Percentiles rank a stretch among this genome's conserved stretches.
Conservation (phyloP, 1,139 yeast species). For the Saccharomyces hybrid region DNA sequence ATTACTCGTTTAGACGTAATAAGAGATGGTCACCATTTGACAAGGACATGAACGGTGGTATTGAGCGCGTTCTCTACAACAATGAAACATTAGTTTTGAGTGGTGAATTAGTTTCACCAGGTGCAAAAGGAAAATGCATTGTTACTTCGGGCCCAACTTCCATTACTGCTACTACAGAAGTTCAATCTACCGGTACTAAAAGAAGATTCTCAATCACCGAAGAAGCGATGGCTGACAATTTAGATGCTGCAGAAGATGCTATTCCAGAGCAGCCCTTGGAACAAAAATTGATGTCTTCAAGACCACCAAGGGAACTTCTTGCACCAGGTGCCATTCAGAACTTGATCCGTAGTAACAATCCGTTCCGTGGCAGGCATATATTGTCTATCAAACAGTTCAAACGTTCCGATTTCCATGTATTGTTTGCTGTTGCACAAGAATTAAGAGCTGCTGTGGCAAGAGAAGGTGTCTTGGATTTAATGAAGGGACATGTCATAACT, state of each 20-base stretch:
- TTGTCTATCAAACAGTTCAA: conserved; percentile 81
- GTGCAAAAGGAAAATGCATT: conserved; percentile 58
- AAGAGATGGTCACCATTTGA: conserved; percentile 49
- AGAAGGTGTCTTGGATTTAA: conserved; percentile 84
- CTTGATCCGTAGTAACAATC: conserved; percentile 72
- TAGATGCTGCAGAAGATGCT: conserved; percentile 43
- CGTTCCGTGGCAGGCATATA: conserved; percentile 82
- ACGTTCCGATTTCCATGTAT: conserved; percentile 81
- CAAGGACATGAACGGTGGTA: conserved; percentile 59
- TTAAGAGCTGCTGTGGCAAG: conserved; percentile 96
- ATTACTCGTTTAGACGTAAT: conserved; percentile 42
- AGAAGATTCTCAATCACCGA: conserved; percentile 40
- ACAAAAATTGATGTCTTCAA: conserved; percentile 56
- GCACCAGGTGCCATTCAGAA: conserved; percentile 74
- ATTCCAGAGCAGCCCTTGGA: conserved; percentile 45
- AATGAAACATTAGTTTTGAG: conserved; percentile 79
- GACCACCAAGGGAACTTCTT: conserved; percentile 59
- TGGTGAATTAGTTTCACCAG: conserved; percentile 56
- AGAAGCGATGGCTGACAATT: conserved; percentile 38
- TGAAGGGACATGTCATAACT: conserved; percentile 85
- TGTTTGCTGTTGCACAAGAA: conserved; percentile 96
- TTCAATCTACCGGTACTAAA: conserved; percentile 25
- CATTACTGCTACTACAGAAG: no score
- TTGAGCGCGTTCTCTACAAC: conserved; percentile 90
- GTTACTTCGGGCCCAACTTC: no score